Percentiles rank a stretch among this genome's conserved stretches.
phyloP scores from a whole-genome alignment of 2,329 filamentous ascomycete genomes.

The Neoascochyta sp. region DNA sequence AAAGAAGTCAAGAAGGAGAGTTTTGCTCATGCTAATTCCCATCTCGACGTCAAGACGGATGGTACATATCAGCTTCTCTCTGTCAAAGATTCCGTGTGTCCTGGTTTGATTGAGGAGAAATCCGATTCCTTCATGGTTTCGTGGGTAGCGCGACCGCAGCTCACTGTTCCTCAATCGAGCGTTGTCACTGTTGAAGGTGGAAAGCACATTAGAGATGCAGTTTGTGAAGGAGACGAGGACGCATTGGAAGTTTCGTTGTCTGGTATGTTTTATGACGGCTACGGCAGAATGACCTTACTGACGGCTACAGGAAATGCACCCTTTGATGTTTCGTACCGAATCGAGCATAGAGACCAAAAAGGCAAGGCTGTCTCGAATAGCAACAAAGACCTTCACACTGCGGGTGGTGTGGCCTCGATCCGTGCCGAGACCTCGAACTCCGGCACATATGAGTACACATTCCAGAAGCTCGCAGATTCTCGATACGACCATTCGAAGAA shows the following conservation, averaged over 20 bases:
- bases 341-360: conserved; percentile 66
- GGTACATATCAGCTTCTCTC: conserved; percentile 78
- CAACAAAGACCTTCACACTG: conserved; percentile 71
- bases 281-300: too few relatives aligned
- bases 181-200: conserved; percentile 54
- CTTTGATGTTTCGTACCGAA: conserved; percentile 77
- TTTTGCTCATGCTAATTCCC: conserved; percentile 61
- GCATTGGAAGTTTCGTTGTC: conserved; percentile 75
- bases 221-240: conserved; percentile 94
- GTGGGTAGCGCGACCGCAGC: conserved; percentile 78
- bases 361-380: conserved; percentile 56
- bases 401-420: conserved; percentile 71
- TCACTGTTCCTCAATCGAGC: conserved; percentile 62
- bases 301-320: conserved; percentile 64
- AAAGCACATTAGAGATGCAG: conserved; percentile 68
- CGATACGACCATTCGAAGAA: conserved; percentile 74
- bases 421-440: conserved; percentile 81
- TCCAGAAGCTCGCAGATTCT: conserved; percentile 76
- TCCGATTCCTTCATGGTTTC: conserved; percentile 74
- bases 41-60: conserved; percentile 60
- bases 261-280: conserved; percentile 51
- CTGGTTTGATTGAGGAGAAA: conserved; percentile 70
- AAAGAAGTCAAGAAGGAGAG: conserved; percentile 45
- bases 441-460: conserved; percentile 81
- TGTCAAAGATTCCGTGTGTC: conserved; percentile 75